phyloP scores from a whole-genome alignment of 23 red algal genomes.

The Gracilaria domingensis region DNA sequence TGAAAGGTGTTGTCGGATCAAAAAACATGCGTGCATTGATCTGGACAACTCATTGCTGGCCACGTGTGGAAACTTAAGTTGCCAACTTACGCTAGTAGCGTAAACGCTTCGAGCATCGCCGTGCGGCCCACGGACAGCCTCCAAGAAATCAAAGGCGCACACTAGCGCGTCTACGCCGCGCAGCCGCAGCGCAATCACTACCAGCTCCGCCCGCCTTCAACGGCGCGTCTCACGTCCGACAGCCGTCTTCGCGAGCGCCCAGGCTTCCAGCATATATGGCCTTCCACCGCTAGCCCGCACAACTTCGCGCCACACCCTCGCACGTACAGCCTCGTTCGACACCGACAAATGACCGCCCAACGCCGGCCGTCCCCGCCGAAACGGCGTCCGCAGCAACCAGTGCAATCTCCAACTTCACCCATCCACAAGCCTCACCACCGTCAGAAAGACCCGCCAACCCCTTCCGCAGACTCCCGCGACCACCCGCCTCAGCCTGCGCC shows the following conservation, averaged over 20 bases:
- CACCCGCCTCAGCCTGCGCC: background rate
- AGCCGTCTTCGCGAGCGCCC: background rate
- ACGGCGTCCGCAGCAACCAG: background rate
- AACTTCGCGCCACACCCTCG: background rate
- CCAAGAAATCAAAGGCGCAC: too few relatives aligned
- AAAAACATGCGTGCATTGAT: too few relatives aligned
- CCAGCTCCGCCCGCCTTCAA: too few relatives aligned
- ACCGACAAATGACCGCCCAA: constrained; percentile 22
- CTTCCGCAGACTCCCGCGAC: background rate
- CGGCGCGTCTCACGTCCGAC: background rate
- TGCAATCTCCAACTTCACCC: background rate
- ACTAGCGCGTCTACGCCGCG: too few relatives aligned
- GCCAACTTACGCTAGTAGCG: too few relatives aligned
- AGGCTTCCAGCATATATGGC: background rate
- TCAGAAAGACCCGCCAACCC: background rate
- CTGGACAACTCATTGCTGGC: too few relatives aligned
- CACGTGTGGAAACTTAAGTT: too few relatives aligned
- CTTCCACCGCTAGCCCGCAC: background rate
- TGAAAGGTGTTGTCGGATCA: too few relatives aligned
- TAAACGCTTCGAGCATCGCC: too few relatives aligned
- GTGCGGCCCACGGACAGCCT: too few relatives aligned
- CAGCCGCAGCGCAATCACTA: too few relatives aligned
- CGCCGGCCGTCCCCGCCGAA: background rate
- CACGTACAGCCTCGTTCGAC: background rate
- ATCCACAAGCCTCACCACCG: background rate